Percentiles rank a stretch among this genome's conserved stretches.
Evolutionary conservation across 805 yeast genomes (phyloP).

Genomic region (Starmera dryadoides): DNA sequence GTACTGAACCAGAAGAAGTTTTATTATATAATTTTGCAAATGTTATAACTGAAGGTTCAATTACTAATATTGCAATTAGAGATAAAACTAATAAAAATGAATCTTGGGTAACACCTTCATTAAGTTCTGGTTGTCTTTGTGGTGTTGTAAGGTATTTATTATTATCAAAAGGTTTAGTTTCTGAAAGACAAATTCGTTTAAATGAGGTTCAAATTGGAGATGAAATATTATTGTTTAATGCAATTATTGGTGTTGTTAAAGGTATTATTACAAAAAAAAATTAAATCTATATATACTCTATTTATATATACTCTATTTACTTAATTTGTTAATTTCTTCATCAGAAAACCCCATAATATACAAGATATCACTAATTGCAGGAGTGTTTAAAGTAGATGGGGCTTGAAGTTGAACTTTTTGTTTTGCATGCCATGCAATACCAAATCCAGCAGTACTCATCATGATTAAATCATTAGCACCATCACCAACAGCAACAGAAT

Average conservation of each 20-base stretch:
- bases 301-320: background rate
- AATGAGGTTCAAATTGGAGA: conserved; percentile 56
- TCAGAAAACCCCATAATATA: conserved; percentile 75
- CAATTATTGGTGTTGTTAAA: conserved; percentile 69
- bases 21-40: conserved; percentile 54
- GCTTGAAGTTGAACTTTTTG: conserved; percentile 84
- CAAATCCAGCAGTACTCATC: conserved; percentile 90
- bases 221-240: conserved; percentile 69
- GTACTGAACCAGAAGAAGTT: conserved; percentile 52
- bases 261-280: conserved; percentile 36
- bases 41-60: conserved; percentile 73
- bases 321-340: conserved; percentile 32
- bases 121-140: conserved; percentile 73
- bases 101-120: conserved; percentile 76
- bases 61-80: conserved; percentile 68
- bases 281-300: conserved; percentile 1
- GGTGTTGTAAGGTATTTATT: conserved; percentile 74
- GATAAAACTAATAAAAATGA: conserved; percentile 21
- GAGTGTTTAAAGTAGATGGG: conserved; percentile 72
- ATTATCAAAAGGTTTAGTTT: conserved; percentile 41
- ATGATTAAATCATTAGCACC: conserved; percentile 94
- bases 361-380: conserved; percentile 65
- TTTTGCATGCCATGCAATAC: conserved; percentile 96
- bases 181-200: conserved; percentile 42
- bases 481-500: conserved; percentile 85